These are phyloP conservation scores for Tagetes patula DNA, from an alignment of 129 eudicot genomes.

Conservation along the genomic window DNA sequence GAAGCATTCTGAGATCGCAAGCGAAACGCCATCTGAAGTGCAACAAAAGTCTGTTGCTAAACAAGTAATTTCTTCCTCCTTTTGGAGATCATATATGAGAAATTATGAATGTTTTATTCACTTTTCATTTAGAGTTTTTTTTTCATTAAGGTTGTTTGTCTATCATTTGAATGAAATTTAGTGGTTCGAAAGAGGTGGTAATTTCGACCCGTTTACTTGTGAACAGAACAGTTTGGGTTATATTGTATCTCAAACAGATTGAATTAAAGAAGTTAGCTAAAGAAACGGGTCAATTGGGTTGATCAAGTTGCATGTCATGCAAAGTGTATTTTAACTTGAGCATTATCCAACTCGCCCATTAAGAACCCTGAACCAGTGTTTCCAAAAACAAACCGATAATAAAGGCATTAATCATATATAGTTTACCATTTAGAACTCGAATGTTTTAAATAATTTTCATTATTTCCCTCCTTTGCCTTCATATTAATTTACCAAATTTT, in stretches of 20 bases:
- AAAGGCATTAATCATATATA: too few species aligned
- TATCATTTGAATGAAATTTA: background rate
- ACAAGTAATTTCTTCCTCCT: conserved; percentile 41
- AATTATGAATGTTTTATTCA: background rate
- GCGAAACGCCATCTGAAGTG: conserved; percentile 30
- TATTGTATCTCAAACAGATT: background rate
- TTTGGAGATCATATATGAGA: background rate
- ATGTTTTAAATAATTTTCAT: background rate
- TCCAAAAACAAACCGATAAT: too few species aligned
- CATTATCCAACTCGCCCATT: too few species aligned
- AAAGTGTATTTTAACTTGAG: background rate
- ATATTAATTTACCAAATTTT: background rate
- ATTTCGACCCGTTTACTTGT: background rate
- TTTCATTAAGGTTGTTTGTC: background rate
- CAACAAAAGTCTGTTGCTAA: conserved; percentile 56
- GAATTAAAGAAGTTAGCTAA: conserved; percentile 4
- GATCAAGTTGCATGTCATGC: background rate
- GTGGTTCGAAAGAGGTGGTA: background rate
- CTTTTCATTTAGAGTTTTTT: background rate
- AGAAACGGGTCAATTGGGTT: background rate
- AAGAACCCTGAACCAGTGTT: too few species aligned
- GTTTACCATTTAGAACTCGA: background rate
- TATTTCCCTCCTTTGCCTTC: background rate
- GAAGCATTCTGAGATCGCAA: conserved; percentile 27
- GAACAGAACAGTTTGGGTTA: background rate